Evolutionary conservation across 345 rosid species (phyloP).

Genomic region (Gossypium ekmanianum): DNA sequence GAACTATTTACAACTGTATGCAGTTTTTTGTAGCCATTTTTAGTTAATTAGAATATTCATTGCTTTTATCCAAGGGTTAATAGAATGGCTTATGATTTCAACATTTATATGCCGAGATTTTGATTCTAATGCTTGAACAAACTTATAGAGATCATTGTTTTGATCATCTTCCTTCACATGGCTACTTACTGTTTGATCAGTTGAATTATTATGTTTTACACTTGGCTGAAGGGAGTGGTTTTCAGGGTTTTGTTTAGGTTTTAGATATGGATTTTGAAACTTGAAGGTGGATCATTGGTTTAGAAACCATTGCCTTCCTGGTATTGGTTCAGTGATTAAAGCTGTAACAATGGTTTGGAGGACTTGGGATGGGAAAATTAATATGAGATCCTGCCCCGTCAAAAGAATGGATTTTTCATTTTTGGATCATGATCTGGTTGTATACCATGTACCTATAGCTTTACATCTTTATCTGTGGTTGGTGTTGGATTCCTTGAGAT

Average conservation of each 20-base stretch:
- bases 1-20: neutral
- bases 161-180: neutral
- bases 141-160: neutral
- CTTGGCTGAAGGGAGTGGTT: neutral
- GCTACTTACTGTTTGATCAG: neutral
- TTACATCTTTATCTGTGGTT: neutral
- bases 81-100: neutral
- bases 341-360: neutral
- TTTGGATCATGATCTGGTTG: no score
- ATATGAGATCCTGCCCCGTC: neutral
- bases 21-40: neutral
- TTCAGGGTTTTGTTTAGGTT: neutral
- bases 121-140: neutral
- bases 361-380: neutral
- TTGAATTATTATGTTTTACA: neutral
- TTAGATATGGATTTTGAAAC: neutral
- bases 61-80: neutral
- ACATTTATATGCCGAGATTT: slow-evolving; percentile 2
- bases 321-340: neutral
- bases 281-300: neutral
- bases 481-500: neutral
- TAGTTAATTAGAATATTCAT: no score
- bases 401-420: no score
- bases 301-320: neutral
- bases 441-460: neutral